phyloP scores from a whole-genome alignment of 2,329 filamentous ascomycete genomes.

The Colletotrichum chlorophyti region DNA sequence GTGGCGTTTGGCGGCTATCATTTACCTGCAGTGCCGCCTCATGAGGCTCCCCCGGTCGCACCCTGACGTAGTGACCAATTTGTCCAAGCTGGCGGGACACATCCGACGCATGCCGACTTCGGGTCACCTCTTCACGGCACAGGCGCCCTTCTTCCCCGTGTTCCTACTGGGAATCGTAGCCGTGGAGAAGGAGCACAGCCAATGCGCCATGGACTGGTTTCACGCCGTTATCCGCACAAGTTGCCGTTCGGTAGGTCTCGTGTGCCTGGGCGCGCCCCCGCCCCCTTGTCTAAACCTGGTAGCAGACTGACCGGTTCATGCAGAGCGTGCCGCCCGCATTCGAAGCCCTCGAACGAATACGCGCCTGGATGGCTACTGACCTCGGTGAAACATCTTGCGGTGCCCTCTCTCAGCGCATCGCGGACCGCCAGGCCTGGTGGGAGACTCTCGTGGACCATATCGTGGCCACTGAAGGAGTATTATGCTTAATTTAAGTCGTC shows the following conservation, averaged over 20 bases:
- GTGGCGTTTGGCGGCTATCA: conserved; percentile 46
- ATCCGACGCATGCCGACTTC: conserved; percentile 49
- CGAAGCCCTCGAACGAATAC: conserved; percentile 40
- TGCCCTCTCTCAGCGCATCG: conserved; percentile 34
- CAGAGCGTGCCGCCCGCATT: conserved; percentile 50
- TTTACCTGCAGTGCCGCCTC: conserved; percentile 47
- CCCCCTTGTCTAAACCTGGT: neutral
- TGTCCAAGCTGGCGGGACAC: conserved; percentile 42
- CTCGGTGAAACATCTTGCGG: conserved; percentile 21
- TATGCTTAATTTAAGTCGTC: conserved; percentile 50
- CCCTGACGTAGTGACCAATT: conserved; percentile 38
- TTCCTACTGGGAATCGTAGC: conserved; percentile 48
- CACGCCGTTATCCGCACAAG: conserved; percentile 42
- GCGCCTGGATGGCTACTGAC: conserved; percentile 42
- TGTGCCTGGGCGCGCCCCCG: neutral
- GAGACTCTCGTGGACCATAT: conserved; percentile 44
- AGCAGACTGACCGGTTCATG: neutral
- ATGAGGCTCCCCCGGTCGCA: conserved; percentile 47
- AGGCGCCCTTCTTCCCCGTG: conserved; percentile 48
- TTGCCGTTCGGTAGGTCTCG: conserved; percentile 46
- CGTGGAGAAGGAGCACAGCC: conserved; percentile 35
- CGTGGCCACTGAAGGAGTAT: conserved; percentile 40
- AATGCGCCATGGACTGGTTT: conserved; percentile 43
- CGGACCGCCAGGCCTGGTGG: conserved; percentile 45
- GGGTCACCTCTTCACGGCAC: conserved; percentile 47